Evolutionary conservation across 352 stramenopile genomes (phyloP), one percentile per base, ranked within the genome.

Genomic region (Globisporangium orthogonon): DNA sequence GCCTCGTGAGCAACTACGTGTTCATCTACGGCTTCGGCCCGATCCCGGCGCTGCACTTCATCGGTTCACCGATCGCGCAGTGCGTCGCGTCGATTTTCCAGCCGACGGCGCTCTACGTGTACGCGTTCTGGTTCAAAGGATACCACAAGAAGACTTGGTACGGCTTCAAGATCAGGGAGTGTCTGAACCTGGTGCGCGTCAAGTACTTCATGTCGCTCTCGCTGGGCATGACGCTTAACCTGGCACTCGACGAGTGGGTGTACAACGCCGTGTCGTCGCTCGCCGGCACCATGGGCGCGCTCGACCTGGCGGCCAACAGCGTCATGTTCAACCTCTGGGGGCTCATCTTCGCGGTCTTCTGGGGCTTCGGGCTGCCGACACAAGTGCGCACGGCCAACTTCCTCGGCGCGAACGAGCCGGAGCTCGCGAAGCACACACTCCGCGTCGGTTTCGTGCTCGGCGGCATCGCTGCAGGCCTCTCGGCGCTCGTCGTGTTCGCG

Each of bases 271-370:
- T 90, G 30, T 85, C 78, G 29, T 83, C 75, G n/a, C 60, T 94
- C 18, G 84, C 84, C 15, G 81, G 73, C 17, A 78, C 59, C 31
- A 69, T 91, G 28, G 81, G 81, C 0, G 67, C 84, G 3, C 64
- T 73, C 50, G 76, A 88, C 39, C 55, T 94, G 9, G 83, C 84
- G 1, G 84, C 81, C 18, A 91, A 91, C 72, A 88, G 76, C 58
- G 84, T 94, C 43, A 67, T 94, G 43, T 91, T 86, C 61, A 90
- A 85, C 58, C 66, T 94, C 37, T 94, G 84, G 81, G 80, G 79
- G 0, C 74, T 94, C 45, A 77, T 94, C 59, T 94, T 88, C 43
- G 82, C 72, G 13, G 60, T 94, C n/a, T 93, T 88, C 56, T 93
- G 83, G 83, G 83, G 83, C 56, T 90, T 93, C 65, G 83, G 78